Base-by-base conservation (phyloP, 371 early-diverging fungal genomes). In the Mortierella sp. region DNA sequence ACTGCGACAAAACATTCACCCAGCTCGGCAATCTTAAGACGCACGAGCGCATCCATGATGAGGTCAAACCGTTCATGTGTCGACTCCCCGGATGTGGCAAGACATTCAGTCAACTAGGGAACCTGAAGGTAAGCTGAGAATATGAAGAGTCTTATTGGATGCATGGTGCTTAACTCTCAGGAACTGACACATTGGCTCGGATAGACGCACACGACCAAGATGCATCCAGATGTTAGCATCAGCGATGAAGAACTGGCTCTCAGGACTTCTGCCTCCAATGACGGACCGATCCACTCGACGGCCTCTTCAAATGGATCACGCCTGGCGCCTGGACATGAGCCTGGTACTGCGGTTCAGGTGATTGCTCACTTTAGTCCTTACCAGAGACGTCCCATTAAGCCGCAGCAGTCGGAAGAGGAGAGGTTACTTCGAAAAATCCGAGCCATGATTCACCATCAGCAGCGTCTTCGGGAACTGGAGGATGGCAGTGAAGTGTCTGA, bases 11-110 rank as follows among this genome's bases (percentile, higher is more conserved):
- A 72, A 80, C 90, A 4, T 94, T 93, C 64, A 87, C 92, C 12
- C 94, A 93, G 72, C 83, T 89, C 6, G 93, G 93, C 4, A 92
- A 94, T 60, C 82, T 94, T 15, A 91, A 90, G 66, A 92, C 93
- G 6, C 94, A 93, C 60, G 88, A 89, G 69, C 84, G 87, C 41
- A 89, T 83, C 49, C 92, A 92, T 72, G 86, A 87, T 39, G 86
- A 86, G n/a, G 92, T 89, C 32, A 87, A 87, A 60, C 92, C 91
- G 5, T 90, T 83, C 80, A 83, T 85, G 73, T 90, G 91, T 57
- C 54, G 76, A 30, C 79, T 76, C 52, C 70, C 78, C 26, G 84
- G 83, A 46, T 92, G 92, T 68, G 84, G 80, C 34, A 87, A 87
- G 65, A 72, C 87, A 1, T 92, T 92, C 63, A 86, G 83, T 30